Evolutionary conservation across 495 filamentous ascomycete species (phyloP).

Genomic region (Hyaloscypha bicolor): DNA sequence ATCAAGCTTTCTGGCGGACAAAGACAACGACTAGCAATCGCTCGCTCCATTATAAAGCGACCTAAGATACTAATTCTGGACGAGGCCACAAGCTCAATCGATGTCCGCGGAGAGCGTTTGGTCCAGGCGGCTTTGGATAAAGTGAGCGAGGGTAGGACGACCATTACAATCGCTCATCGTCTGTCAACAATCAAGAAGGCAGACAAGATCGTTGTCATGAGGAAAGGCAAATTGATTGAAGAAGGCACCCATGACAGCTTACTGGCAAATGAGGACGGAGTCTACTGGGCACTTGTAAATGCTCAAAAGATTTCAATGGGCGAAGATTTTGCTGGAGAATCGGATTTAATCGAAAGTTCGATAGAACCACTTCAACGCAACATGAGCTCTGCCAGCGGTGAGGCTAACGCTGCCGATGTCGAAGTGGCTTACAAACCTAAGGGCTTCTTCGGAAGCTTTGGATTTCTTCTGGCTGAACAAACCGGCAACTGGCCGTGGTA

Average conservation of each 20-base stretch:
- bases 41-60: conserved; percentile 71
- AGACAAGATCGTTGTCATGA: conserved; percentile 65
- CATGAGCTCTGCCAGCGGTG: conserved; percentile 18
- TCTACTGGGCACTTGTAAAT: conserved; percentile 53
- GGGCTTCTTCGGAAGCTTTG: conserved; percentile 29
- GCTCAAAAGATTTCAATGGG: conserved; percentile 51
- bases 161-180: conserved; percentile 63
- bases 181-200: conserved; percentile 62
- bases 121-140: conserved; percentile 60
- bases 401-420: not conserved
- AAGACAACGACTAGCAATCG: conserved; percentile 69
- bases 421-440: conserved; percentile 15
- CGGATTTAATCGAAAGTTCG: conserved; percentile 15
- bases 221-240: conserved; percentile 63
- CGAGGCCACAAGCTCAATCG: conserved; percentile 73
- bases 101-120: conserved; percentile 57
- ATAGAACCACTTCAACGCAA: not conserved
- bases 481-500: conserved; percentile 23
- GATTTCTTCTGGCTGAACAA: conserved; percentile 25
- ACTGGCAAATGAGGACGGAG: conserved; percentile 53
- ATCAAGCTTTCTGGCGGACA: conserved; percentile 65
- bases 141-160: conserved; percentile 56
- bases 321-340: conserved; percentile 20
- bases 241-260: conserved; percentile 69
- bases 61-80: conserved; percentile 83